phyloP scores from a whole-genome alignment of 192 early-diverging fungal species.

The Gamsiella multidivaricata region DNA sequence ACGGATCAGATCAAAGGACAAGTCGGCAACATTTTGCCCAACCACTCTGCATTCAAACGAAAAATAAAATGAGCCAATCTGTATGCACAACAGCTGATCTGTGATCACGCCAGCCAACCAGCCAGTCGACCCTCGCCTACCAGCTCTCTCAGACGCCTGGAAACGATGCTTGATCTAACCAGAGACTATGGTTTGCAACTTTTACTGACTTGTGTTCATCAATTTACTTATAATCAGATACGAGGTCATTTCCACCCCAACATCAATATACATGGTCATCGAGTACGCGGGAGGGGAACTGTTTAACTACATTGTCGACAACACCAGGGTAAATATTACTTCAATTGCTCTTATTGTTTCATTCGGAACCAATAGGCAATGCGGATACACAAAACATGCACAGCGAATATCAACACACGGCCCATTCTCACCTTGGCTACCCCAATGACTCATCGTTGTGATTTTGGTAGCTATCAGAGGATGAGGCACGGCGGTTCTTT shows the following conservation, averaged over 20 bases:
- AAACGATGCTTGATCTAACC: too few species aligned
- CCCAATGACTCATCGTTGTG: background rate
- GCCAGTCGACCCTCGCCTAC: too few species aligned
- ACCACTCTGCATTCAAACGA: too few species aligned
- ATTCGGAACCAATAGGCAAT: too few species aligned
- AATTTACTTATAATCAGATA: constrained; percentile 63
- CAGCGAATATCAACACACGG: too few species aligned
- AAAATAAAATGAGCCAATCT: constrained; percentile 3
- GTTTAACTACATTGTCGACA: constrained; percentile 89
- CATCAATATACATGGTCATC: constrained; percentile 97
- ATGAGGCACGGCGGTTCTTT: constrained; percentile 90
- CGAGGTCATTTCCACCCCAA: constrained; percentile 96
- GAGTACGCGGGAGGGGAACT: constrained; percentile 89
- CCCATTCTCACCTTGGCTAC: too few species aligned
- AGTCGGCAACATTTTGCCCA: too few species aligned
- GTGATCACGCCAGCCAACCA: constrained; percentile 19
- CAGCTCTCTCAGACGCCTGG: too few species aligned
- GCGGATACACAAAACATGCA: too few species aligned
- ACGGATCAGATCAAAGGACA: constrained; percentile 7
- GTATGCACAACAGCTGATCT: constrained; percentile 26
- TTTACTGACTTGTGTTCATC: background rate
- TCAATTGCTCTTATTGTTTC: background rate
- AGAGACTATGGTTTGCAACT: background rate
- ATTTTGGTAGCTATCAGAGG: constrained; percentile 73
- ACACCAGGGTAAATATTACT: constrained; percentile 62